phyloP scores from a whole-genome alignment of 495 filamentous ascomycete species.

The Gamarada debralockiae region DNA sequence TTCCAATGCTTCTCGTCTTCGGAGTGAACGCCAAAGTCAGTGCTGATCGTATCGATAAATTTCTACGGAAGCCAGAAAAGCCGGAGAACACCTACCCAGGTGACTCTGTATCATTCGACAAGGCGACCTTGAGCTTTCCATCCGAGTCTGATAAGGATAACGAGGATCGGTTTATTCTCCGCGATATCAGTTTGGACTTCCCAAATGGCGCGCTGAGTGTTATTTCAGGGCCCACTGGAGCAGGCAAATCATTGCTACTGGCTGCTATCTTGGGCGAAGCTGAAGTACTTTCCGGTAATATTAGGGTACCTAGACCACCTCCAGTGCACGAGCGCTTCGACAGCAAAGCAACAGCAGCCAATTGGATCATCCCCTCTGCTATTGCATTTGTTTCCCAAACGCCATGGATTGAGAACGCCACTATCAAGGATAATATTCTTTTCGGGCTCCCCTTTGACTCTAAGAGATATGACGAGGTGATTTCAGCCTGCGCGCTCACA shows the following conservation, averaged over 20 bases:
- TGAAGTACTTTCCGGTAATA: slow-evolving; percentile 41
- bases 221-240: slow-evolving; percentile 50
- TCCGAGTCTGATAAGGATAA: slow-evolving; percentile 2
- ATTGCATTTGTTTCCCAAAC: slow-evolving; percentile 43
- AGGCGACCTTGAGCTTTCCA: slow-evolving; percentile 18
- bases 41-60: slow-evolving; percentile 18
- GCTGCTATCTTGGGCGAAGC: slow-evolving; percentile 54
- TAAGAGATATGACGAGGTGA: slow-evolving; percentile 47
- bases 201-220: slow-evolving; percentile 18
- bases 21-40: slow-evolving; percentile 16
- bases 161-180: slow-evolving; percentile 14
- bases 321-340: slow-evolving; percentile 35
- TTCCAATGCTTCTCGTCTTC: slow-evolving; percentile 23
- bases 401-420: slow-evolving; percentile 54
- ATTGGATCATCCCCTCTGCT: slow-evolving; percentile 49
- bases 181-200: slow-evolving; percentile 20
- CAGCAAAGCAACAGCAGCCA: slow-evolving; percentile 37
- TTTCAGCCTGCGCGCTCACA: slow-evolving; percentile 60
- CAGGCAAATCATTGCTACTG: slow-evolving; percentile 56
- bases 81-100: slow-evolving; percentile 13
- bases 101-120: slow-evolving; percentile 16
- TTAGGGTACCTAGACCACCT: slow-evolving; percentile 39
- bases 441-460: slow-evolving; percentile 47
- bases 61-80: slow-evolving; percentile 11
- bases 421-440: slow-evolving; percentile 53